A percentile compares a stretch with the other conserved stretches of the same genome.
phyloP scores from a whole-genome alignment of 352 stramenopile species.

The Pythium biforme region DNA sequence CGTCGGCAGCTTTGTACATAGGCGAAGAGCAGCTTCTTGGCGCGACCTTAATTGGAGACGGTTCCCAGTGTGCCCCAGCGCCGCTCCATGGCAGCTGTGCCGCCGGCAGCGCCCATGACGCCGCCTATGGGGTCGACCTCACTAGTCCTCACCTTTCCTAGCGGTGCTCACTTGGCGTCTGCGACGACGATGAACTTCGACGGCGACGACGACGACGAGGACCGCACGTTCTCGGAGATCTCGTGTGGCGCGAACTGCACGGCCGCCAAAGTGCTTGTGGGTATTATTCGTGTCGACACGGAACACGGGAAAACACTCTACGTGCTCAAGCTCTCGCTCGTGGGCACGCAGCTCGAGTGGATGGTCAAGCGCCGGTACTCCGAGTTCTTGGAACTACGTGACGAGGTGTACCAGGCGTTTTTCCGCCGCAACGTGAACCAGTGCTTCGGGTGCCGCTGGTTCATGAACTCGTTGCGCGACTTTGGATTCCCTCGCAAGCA shows the following conservation, averaged over 20 bases:
- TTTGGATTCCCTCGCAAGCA: constrained; percentile 69
- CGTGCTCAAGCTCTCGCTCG: constrained; percentile 41
- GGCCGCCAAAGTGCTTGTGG: constrained; percentile 52
- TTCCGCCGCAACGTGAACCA: constrained; percentile 36
- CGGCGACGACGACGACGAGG: constrained; percentile 32
- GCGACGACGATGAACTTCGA: constrained; percentile 17
- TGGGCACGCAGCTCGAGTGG: constrained; percentile 49
- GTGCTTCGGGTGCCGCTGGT: constrained; percentile 79
- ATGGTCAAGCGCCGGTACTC: constrained; percentile 66
- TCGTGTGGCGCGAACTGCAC: constrained; percentile 45
- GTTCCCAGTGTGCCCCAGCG: neutral
- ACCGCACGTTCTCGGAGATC: constrained; percentile 55
- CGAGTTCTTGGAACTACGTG: constrained; percentile 60
- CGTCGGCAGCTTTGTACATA: neutral
- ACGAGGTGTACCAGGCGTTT: constrained; percentile 58
- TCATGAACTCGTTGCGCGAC: constrained; percentile 51
- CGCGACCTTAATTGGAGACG: neutral
- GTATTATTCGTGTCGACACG: constrained; percentile 27
- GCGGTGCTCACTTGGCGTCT: constrained; percentile 9
- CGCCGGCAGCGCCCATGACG: neutral
- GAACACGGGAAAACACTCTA: constrained; percentile 40
- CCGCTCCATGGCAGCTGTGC: neutral
- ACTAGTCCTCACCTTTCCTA: constrained; percentile 14
- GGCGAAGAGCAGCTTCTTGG: neutral
- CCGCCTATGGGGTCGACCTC: neutral